Conservation (phyloP, 2,329 filamentous ascomycete genomes). For the Seiridium cupressi region DNA sequence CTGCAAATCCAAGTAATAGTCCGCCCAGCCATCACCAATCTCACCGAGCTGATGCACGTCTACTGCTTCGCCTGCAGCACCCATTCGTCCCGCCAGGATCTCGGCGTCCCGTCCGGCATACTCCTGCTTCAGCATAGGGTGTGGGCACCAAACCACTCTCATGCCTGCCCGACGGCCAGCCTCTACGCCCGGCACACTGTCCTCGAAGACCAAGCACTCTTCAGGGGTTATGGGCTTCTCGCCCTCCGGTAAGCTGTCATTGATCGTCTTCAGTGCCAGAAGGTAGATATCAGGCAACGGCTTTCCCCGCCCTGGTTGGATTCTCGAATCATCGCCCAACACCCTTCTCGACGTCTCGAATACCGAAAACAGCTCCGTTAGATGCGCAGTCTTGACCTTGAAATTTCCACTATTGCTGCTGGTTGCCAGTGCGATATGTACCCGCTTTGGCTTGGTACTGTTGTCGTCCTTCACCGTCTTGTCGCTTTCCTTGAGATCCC, state of each 20-base stretch:
- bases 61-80: constrained; percentile 55
- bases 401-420: constrained; percentile 73
- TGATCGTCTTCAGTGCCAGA: constrained; percentile 81
- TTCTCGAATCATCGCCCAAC: constrained; percentile 80
- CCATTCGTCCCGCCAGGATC: constrained; percentile 80
- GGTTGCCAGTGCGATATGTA: constrained; percentile 85
- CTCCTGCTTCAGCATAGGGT: constrained; percentile 73
- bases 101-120: constrained; percentile 74
- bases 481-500: constrained; percentile 32
- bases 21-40: constrained; percentile 59
- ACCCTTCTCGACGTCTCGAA: constrained; percentile 74
- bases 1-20: constrained; percentile 49
- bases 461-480: constrained; percentile 22
- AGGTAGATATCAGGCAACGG: constrained; percentile 94
- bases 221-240: constrained; percentile 69
- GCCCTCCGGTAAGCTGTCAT: constrained; percentile 64
- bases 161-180: constrained; percentile 87
- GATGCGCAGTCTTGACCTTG: constrained; percentile 69
- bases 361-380: constrained; percentile 56
- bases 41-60: constrained; percentile 57
- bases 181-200: constrained; percentile 90
- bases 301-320: constrained; percentile 81
- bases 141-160: constrained; percentile 91
- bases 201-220: constrained; percentile 95
- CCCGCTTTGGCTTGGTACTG: constrained; percentile 34